A percentile compares a stretch with the other conserved stretches of the same genome.
phyloP scores from a whole-genome alignment of 495 filamentous ascomycete genomes.

The Astrothelium macrocarpum region DNA sequence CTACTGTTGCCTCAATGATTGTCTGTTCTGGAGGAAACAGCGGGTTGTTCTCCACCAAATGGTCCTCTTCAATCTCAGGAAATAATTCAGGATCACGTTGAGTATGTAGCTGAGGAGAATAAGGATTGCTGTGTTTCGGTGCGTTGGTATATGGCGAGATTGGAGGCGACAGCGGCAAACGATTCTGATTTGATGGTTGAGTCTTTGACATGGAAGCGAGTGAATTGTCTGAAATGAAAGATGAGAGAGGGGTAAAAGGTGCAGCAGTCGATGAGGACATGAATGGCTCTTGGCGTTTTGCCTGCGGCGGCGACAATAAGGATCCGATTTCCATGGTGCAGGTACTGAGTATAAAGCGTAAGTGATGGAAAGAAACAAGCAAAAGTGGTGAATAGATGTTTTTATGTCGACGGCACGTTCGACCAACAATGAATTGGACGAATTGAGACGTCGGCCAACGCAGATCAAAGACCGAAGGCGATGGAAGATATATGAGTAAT shows the following conservation, averaged over 20 bases:
- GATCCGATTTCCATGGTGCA: conserved; percentile 1
- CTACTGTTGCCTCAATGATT: conserved; percentile 1
- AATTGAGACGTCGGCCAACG: not conserved
- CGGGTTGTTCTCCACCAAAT: not conserved
- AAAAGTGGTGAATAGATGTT: not conserved
- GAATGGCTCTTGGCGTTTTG: conserved; percentile 2
- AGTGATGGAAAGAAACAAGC: not conserved
- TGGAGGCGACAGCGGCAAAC: conserved; percentile 7
- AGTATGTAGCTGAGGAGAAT: not conserved
- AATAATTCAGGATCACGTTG: conserved; percentile 6
- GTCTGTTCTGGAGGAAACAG: conserved; percentile 9
- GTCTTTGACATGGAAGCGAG: not conserved
- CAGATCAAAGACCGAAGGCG: not conserved
- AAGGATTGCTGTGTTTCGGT: not conserved
- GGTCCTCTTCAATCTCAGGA: conserved; percentile 2
- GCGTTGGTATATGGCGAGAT: conserved; percentile 4
- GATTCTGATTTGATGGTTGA: conserved; percentile 1
- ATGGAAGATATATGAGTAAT: conserved; percentile 6
- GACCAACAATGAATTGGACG: not conserved
- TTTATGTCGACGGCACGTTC: not conserved
- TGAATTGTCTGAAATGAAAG: conserved; percentile 4
- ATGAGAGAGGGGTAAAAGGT: not conserved
- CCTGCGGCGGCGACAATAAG: conserved; percentile 7
- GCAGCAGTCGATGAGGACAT: not conserved
- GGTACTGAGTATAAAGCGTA: not conserved